A percentile compares a stretch with the other conserved stretches of the same genome.
These are phyloP conservation scores for Tylopilus plumbeoviolaceoides DNA, from an alignment of 768 basidiomycete species.

Conservation along the genomic window DNA sequence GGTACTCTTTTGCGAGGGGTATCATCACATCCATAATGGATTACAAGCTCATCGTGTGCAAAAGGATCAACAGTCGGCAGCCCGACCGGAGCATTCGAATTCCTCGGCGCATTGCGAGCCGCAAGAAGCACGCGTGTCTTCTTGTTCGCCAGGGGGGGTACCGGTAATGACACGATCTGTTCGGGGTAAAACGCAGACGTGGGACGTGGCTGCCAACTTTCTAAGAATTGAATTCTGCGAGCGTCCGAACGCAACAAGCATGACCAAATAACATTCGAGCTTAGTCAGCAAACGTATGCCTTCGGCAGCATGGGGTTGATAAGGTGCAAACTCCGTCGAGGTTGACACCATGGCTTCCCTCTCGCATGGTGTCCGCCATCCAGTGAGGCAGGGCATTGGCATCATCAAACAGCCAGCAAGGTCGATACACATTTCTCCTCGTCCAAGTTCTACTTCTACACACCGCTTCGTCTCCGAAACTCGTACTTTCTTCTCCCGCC, in stretches of 20 bases:
- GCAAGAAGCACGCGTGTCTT: conserved; percentile 5
- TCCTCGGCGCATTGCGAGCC: neutral
- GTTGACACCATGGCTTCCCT: conserved; percentile 21
- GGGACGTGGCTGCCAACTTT: conserved; percentile 1
- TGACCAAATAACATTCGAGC: too few species aligned
- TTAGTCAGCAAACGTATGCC: conserved; percentile 20
- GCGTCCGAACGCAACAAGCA: too few species aligned
- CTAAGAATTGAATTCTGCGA: too few species aligned
- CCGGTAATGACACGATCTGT: neutral
- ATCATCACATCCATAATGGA: conserved; percentile 1
- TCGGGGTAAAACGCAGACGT: neutral
- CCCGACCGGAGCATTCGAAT: neutral
- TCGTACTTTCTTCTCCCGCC: conserved; percentile 49
- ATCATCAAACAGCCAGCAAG: conserved; percentile 24
- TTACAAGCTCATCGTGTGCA: neutral
- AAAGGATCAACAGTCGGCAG: neutral
- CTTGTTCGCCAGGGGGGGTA: neutral
- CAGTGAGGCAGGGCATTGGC: conserved; percentile 24
- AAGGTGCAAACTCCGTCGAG: neutral
- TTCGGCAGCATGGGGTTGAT: conserved; percentile 6
- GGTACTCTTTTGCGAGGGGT: too few species aligned
- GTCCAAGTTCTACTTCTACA: conserved; percentile 13
- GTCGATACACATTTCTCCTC: conserved; percentile 42
- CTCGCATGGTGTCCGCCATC: conserved; percentile 25
- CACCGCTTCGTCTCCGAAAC: conserved; percentile 51